A percentile compares a stretch with the other conserved stretches of the same genome.
These are phyloP conservation scores for Hymenoscyphus fraxineus DNA, from an alignment of 2,329 filamentous ascomycete species.

Conservation along the genomic window DNA sequence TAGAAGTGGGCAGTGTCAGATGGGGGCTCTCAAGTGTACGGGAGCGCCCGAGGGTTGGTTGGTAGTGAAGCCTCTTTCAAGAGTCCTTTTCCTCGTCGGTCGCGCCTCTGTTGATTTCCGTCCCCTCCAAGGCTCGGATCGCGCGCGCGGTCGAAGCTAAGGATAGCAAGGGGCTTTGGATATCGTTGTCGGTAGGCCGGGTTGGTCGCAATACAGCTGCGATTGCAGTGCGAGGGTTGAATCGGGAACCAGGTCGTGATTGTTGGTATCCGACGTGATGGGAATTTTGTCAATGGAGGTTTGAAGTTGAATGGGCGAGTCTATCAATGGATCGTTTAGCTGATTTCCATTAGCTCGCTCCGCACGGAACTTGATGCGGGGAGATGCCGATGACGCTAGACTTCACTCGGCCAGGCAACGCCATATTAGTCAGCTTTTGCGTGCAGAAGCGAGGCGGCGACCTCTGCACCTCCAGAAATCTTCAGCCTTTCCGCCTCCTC, in stretches of 20 bases:
- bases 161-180: neutral
- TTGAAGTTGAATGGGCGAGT: conserved; percentile 12
- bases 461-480: conserved; percentile 1
- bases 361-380: conserved; percentile 12
- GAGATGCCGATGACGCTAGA: neutral
- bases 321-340: conserved; percentile 6
- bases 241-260: conserved; percentile 4
- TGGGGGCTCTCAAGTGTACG: conserved; percentile 11
- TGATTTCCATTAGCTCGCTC: neutral
- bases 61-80: conserved; percentile 6
- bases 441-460: neutral
- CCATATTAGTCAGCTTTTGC: conserved; percentile 8
- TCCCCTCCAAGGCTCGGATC: conserved; percentile 16
- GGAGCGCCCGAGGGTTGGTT: neutral
- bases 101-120: conserved; percentile 17
- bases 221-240: conserved; percentile 2
- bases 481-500: conserved; percentile 5
- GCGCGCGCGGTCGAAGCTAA: conserved; percentile 5
- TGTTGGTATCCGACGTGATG: conserved; percentile 7
- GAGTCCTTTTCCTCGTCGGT: conserved; percentile 14
- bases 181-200: neutral
- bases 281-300: neutral
- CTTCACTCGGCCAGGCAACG: neutral
- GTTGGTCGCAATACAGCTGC: conserved; percentile 8
- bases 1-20: conserved; percentile 19